phyloP scores from a whole-genome alignment of 176 grass and related monocot genomes.

The Musa itinerans region DNA sequence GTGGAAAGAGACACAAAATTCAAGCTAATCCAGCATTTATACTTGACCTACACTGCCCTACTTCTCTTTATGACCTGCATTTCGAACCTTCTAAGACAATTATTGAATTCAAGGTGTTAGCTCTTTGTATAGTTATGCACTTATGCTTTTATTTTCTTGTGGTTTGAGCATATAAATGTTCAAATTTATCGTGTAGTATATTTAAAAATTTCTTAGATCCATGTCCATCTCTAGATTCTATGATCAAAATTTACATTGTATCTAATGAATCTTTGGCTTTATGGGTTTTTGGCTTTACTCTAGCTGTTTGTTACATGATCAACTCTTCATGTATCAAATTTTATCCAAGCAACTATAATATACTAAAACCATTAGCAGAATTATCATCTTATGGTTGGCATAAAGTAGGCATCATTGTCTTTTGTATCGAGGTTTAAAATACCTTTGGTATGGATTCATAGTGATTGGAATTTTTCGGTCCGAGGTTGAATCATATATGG shows the following conservation, averaged over 20 bases:
- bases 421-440: too few species aligned
- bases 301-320: neutral
- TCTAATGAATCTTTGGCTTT: too few species aligned
- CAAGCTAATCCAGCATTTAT: conserved; percentile 62
- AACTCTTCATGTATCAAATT: neutral
- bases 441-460: too few species aligned
- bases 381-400: too few species aligned
- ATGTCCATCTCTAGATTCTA: too few species aligned
- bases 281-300: neutral
- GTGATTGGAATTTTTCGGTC: too few species aligned
- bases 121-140: conserved; percentile 10
- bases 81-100: conserved; percentile 81
- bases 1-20: conserved; percentile 56
- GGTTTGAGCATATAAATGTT: neutral
- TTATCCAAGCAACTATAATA: too few species aligned
- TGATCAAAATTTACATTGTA: too few species aligned
- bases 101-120: conserved; percentile 88
- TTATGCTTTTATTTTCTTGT: conserved; percentile 12
- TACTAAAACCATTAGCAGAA: too few species aligned
- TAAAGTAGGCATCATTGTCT: too few species aligned
- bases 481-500: too few species aligned
- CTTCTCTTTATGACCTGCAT: conserved; percentile 66
- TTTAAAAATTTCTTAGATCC: too few species aligned
- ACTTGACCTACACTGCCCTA: conserved; percentile 68
- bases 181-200: neutral